Evolutionary conservation across 2,329 filamentous ascomycete genomes (phyloP), one percentile per base, ranked within the genome.

Genomic region (Myrmaecium sp.): DNA sequence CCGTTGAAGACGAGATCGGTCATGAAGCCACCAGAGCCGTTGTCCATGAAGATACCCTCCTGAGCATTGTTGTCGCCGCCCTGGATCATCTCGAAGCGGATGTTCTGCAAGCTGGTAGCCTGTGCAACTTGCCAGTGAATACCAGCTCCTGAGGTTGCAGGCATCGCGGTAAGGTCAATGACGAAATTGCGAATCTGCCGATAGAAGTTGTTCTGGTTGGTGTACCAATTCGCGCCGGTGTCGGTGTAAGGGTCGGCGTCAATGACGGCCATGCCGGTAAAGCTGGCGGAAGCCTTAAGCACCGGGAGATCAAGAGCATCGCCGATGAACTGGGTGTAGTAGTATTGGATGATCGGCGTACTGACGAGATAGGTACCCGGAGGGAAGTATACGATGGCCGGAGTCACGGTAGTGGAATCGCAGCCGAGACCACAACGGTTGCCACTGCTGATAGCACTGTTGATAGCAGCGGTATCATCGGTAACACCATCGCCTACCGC

Each of bases 321-420:
- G 30, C 86, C 86, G 18, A 94, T 63, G 34, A 95, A 69, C 50
- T 94, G 83, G 6, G 84, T 92, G 60, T 93, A 93, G 63, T 95
- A 95, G 52, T 75, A 76, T 49, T 83, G 76, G 27, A 83, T 55
- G 37, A 95, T 69, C 13, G 86, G 80, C 42, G 62, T 66, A 46
- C 72, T 81, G 40, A 95, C 74, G 11, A 78, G 44, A 46, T 94
- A 95, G 30, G 73, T 91, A 37, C 86, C 84, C 7, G 80, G 62
- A 20, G 83, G 84, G 60, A 95, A 92, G 60, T 92, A 95, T 28
- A 95, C 71, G 9, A 95, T 58, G 14, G 81, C 86, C 0, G 86
- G 86, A 1, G 72, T 70, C n/a, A 68, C 67, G 3, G 86, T 95
- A 17, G 68, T 70, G 2, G 82, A 92, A 47, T 89, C 78, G 47